Conservation (phyloP, 352 stramenopile genomes). For the Blastocystis sp. region DNA sequence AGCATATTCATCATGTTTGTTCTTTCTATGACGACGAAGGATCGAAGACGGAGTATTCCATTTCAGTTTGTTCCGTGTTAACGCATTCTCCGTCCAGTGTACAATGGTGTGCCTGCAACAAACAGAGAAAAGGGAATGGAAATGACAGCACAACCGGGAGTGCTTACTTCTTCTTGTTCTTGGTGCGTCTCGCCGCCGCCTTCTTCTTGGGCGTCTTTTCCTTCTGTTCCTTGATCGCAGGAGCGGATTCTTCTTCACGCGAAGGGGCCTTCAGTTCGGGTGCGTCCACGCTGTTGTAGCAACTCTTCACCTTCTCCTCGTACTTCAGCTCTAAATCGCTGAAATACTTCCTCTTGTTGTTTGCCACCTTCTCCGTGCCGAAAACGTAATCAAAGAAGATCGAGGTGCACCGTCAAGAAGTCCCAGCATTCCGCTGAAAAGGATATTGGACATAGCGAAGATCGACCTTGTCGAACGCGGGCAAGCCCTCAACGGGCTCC, state of each 20-base stretch:
- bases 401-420: background rate
- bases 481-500: background rate
- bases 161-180: background rate
- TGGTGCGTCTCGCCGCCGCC: background rate
- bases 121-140: too few species aligned
- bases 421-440: background rate
- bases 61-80: too few species aligned
- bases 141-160: too few species aligned
- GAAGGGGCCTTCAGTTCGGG: constrained; percentile 15
- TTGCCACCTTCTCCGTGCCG: background rate
- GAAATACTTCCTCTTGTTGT: background rate
- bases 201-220: constrained; percentile 29
- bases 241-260: background rate
- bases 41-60: constrained; percentile 14
- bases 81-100: too few species aligned
- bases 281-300: constrained; percentile 7
- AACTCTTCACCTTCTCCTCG: background rate
- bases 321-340: constrained; percentile 21
- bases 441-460: constrained; percentile 62
- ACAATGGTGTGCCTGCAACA: too few species aligned
- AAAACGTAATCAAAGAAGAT: constrained; percentile 10
- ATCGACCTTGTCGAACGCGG: constrained; percentile 35
- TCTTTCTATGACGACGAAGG: too few species aligned
- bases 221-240: background rate
- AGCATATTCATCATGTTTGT: constrained; percentile 44